Base-by-base conservation (phyloP, 164 flowering plant species). In the Taxillus chinensis region DNA sequence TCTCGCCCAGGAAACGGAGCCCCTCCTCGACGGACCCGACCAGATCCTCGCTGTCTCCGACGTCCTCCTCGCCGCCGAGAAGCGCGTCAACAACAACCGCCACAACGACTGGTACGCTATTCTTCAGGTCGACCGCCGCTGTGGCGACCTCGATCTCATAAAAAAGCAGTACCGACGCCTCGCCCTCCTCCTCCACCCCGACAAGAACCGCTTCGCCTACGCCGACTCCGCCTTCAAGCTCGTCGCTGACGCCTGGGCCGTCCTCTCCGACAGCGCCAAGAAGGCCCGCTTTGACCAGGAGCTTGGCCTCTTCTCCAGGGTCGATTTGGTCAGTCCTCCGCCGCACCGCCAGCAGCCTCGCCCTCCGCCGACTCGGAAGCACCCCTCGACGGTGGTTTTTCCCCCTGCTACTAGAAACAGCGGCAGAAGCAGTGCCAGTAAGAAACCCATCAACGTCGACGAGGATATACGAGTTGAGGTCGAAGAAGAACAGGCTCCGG, bases 21-120 rank as follows among this genome's bases (percentile, higher is more conserved):
- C 51, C 0, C 55, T 69, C 4, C 64, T 86, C 15, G 79, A 80
- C 5, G 86, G 84, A 42, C 56, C 83, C 39, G 88, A 86, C 54
- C 96, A 86, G 80, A 82, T 90, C 70, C 41, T 86, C 9, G 86
- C 97, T 63, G 71, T 90, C 13, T 72, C 69, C 13, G 93, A 92
- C 61, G 92, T 90, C 8, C 85, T 89, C 27, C 62, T 82, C 65
- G 92, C 95, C 57, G 64, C 86, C 27, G 91, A 87, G 42, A 77
- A 78, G 61, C 85, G 86, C 64, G 67, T 84, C 71, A 78, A 75
- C 71, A 82, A 79, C 67, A 27, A 27, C 27, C 27, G 27, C 27
- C 82, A 81, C 71, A 71, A 70, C 57, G 95, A 93, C 69, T 88
- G 90, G 90, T 93, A 90, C 79, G 71, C 88, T 17, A 75, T 92